Evolutionary conservation across 257 asterid species (phyloP).

Genomic region (Solanum paucissectum): DNA sequence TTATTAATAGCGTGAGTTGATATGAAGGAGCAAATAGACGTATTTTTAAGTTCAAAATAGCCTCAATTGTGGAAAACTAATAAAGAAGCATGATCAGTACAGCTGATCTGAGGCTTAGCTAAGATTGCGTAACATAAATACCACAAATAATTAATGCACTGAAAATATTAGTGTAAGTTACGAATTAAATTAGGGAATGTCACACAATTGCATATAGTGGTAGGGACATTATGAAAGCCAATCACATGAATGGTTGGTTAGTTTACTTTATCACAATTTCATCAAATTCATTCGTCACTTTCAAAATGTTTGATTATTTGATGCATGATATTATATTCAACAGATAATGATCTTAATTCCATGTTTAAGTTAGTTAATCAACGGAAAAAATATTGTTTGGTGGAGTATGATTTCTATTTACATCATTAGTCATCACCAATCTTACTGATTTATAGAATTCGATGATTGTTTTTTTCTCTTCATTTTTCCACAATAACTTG

Average conservation of each 20-base stretch:
- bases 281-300: not conserved
- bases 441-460: not conserved
- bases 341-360: not conserved
- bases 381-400: not conserved
- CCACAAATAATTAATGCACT: not conserved
- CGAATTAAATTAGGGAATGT: not conserved
- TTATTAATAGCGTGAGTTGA: too few species aligned
- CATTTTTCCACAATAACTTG: not conserved
- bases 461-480: not conserved
- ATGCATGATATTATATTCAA: not conserved
- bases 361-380: not conserved
- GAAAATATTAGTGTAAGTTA: not conserved
- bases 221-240: not conserved
- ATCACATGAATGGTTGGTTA: not conserved
- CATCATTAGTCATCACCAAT: not conserved
- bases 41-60: too few species aligned
- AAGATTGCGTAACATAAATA: not conserved
- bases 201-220: not conserved
- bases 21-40: too few species aligned
- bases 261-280: not conserved
- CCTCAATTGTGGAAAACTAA: too few species aligned
- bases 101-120: not conserved
- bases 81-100: not conserved
- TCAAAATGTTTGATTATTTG: not conserved
- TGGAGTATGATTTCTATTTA: not conserved